These are phyloP conservation scores for Linum lewisii DNA, from an alignment of 345 rosid genomes.

Conservation along the genomic window DNA sequence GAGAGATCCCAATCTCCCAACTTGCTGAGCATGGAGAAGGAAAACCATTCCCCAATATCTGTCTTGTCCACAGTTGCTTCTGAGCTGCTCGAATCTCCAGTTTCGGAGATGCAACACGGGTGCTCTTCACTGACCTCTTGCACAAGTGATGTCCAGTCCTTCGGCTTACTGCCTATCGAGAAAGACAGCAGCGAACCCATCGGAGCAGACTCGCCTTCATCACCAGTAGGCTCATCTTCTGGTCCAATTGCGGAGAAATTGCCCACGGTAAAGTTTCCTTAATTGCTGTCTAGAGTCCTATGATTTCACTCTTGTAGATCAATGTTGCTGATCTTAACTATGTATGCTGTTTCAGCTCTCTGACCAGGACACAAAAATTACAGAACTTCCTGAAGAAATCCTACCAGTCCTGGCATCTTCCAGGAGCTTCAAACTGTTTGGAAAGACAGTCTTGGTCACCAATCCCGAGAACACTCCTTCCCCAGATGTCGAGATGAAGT, in stretches of 20 bases:
- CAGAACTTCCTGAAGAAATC: too few species aligned
- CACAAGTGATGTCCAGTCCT: conserved; percentile 35
- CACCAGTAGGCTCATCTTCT: conserved; percentile 8
- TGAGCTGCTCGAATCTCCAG: conserved; percentile 26
- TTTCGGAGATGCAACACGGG: conserved; percentile 34
- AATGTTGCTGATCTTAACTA: too few species aligned
- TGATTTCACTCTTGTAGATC: too few species aligned
- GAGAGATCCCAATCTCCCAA: conserved; percentile 10
- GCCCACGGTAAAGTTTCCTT: conserved; percentile 23
- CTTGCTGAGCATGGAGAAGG: conserved; percentile 13
- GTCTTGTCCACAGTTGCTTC: conserved; percentile 29
- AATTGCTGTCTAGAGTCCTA: too few species aligned
- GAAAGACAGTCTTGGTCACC: conserved; percentile 39
- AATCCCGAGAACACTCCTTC: conserved; percentile 24
- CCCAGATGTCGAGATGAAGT: too few species aligned
- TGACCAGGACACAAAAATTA: conserved; percentile 17
- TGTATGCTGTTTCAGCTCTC: too few species aligned
- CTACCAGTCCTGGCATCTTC: conserved; percentile 4
- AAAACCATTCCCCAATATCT: conserved; percentile 21
- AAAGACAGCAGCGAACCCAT: conserved; percentile 26
- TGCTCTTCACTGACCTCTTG: conserved; percentile 56
- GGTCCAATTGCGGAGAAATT: conserved; percentile 12
- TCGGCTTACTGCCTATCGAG: conserved; percentile 12
- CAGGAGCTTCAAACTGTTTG: conserved; percentile 54
- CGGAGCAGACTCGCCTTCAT: conserved; percentile 19